Conservation (phyloP, 202 grass and related monocot species). For the Schoenoplectus triqueter region DNA sequence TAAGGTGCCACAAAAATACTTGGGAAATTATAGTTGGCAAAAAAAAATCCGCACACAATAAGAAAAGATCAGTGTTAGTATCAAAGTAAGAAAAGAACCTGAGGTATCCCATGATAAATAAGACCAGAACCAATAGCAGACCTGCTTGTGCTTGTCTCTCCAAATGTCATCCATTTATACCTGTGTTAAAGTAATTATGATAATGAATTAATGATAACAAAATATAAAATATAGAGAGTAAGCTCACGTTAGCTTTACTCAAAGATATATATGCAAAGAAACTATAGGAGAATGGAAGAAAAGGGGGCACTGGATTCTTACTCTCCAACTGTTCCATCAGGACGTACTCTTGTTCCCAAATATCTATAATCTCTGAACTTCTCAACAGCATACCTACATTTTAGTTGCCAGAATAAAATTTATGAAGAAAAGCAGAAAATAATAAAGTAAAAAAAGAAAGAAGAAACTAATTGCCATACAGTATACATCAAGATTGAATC, state of each 20-base stretch:
- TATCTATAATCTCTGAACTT: constrained; percentile 79
- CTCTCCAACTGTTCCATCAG: constrained; percentile 86
- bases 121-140: constrained; percentile 87
- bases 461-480: not conserved
- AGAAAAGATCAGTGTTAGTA: not conserved
- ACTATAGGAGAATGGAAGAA: constrained; percentile 24
- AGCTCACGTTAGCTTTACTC: no score
- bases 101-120: constrained; percentile 66
- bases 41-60: not conserved
- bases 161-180: constrained; percentile 98
- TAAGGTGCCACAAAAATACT: not conserved
- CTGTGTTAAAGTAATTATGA: constrained; percentile 38
- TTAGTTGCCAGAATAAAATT: constrained; percentile 29
- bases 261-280: constrained; percentile 15
- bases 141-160: constrained; percentile 75
- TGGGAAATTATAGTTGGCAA: not conserved
- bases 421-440: not conserved
- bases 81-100: constrained; percentile 53
- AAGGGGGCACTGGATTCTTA: constrained; percentile 57
- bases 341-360: constrained; percentile 73
- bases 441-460: constrained; percentile 9
- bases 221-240: constrained; percentile 28
- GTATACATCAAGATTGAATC: not conserved
- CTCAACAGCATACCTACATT: constrained; percentile 72
- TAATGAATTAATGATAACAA: not conserved